Evolutionary conservation across 75 land plant genomes (phyloP).

Genomic region (Selaginella moellendorffii): DNA sequence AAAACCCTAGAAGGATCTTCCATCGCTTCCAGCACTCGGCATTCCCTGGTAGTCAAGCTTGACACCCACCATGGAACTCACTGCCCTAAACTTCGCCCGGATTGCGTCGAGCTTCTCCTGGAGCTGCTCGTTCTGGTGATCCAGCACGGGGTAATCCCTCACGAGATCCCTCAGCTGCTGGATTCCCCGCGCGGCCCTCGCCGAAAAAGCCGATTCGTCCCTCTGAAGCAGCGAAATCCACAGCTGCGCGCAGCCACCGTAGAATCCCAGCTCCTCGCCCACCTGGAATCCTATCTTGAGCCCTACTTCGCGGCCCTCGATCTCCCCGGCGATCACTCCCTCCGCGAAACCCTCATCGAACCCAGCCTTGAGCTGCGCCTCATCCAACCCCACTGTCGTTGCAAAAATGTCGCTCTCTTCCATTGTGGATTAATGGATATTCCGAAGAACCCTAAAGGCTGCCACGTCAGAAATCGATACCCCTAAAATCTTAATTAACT

Average conservation of each 20-base stretch:
- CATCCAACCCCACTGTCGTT: constrained; percentile 39
- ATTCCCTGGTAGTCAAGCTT: not conserved
- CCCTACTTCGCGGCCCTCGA: constrained; percentile 64
- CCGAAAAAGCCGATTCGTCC: constrained; percentile 38
- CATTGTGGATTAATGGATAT: too few species aligned
- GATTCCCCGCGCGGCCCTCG: constrained; percentile 39
- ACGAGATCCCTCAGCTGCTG: constrained; percentile 38
- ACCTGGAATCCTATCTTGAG: constrained; percentile 50
- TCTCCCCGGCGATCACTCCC: constrained; percentile 40
- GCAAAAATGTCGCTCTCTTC: constrained; percentile 54
- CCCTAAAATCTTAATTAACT: too few species aligned
- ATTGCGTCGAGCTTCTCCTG: constrained; percentile 53
- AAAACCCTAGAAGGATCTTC: not conserved
- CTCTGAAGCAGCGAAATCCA: constrained; percentile 46
- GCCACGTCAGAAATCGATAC: too few species aligned
- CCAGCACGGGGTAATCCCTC: constrained; percentile 37
- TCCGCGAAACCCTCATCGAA: constrained; percentile 41
- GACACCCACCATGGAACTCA: constrained; percentile 37
- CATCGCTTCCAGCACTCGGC: not conserved
- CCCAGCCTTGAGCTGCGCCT: constrained; percentile 42
- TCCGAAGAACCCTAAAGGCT: too few species aligned
- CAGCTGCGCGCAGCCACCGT: constrained; percentile 46
- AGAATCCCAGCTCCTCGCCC: constrained; percentile 82
- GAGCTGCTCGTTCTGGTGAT: constrained; percentile 55
- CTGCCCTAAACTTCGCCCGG: constrained; percentile 45